Conservation (phyloP, 2,329 filamentous ascomycete species). For the Monascus ruber region DNA sequence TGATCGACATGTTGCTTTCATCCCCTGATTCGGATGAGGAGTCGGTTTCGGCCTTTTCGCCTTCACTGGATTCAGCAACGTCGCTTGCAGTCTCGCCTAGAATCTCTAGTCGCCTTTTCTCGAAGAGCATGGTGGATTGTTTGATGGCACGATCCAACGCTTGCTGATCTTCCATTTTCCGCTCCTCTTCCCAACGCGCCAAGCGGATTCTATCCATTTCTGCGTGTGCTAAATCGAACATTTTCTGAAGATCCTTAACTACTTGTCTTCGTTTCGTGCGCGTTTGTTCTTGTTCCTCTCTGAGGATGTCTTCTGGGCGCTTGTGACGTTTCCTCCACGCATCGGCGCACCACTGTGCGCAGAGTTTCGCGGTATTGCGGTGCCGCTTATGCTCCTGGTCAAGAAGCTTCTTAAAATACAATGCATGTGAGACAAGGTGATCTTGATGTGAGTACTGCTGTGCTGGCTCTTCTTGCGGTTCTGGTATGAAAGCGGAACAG, state of each 20-base stretch:
- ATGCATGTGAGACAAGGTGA: constrained; percentile 66
- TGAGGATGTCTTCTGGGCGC: constrained; percentile 61
- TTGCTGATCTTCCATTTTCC: constrained; percentile 39
- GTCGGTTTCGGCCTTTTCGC: constrained; percentile 17
- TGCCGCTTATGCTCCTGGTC: constrained; percentile 68
- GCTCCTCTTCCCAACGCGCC: constrained; percentile 49
- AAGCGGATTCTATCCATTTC: constrained; percentile 48
- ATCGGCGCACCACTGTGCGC: constrained; percentile 48
- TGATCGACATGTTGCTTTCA: constrained; percentile 41
- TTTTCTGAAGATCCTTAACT: constrained; percentile 50
- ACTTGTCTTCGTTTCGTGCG: constrained; percentile 61
- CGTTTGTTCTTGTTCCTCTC: constrained; percentile 60
- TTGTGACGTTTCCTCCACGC: constrained; percentile 32
- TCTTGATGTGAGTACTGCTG: constrained; percentile 79
- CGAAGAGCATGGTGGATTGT: constrained; percentile 39
- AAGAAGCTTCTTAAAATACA: constrained; percentile 72
- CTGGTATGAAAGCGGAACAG: constrained; percentile 63
- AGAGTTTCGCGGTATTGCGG: constrained; percentile 60
- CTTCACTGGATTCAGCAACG: constrained; percentile 57
- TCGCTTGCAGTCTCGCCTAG: constrained; percentile 50
- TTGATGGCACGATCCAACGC: constrained; percentile 42
- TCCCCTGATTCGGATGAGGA: constrained; percentile 53
- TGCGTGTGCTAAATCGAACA: constrained; percentile 47
- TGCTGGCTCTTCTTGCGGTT: constrained; percentile 60
- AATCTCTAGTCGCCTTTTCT: constrained; percentile 33